Evolutionary conservation across 805 yeast genomes (phyloP).

Genomic region (Metschnikowia gruessii): DNA sequence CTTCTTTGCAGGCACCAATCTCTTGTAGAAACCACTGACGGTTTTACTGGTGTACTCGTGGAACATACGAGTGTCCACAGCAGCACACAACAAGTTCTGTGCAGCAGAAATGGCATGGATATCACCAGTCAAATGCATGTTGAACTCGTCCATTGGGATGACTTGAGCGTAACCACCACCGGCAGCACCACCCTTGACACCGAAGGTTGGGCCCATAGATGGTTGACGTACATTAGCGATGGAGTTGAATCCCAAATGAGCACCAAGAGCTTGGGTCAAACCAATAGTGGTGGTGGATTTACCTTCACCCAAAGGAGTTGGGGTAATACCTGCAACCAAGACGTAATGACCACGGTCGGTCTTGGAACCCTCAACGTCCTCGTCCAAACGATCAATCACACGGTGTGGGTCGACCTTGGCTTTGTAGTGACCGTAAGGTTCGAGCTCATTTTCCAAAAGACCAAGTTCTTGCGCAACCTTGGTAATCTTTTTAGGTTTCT

Average conservation of each 20-base stretch:
- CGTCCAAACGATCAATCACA: slow-evolving; percentile 45
- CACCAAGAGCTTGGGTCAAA: slow-evolving; percentile 93
- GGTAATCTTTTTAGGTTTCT: slow-evolving; percentile 78
- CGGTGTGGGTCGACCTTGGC: slow-evolving; percentile 68
- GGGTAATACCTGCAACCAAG: slow-evolving; percentile 95
- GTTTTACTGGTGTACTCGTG: slow-evolving; percentile 84
- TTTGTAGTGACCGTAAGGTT: slow-evolving; percentile 84
- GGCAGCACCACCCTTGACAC: slow-evolving; percentile 99
- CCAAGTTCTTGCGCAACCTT: slow-evolving; percentile 80
- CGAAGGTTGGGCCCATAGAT: slow-evolving; percentile 98
- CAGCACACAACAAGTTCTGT: slow-evolving; percentile 90
- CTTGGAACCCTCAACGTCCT: slow-evolving; percentile 62
- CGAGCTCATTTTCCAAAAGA: slow-evolving; percentile 73
- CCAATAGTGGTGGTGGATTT: slow-evolving; percentile 96
- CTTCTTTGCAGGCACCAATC: slow-evolving; percentile 83
- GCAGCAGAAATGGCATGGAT: slow-evolving; percentile 96
- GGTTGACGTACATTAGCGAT: slow-evolving; percentile 97
- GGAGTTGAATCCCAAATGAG: slow-evolving; percentile 76
- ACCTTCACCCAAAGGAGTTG: slow-evolving; percentile 98
- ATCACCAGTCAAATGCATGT: slow-evolving; percentile 96
- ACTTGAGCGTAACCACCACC: slow-evolving; percentile 99
- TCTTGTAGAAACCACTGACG: slow-evolving; percentile 73
- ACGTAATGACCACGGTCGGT: slow-evolving; percentile 79
- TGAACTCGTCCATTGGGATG: slow-evolving; percentile 98
- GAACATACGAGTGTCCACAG: slow-evolving; percentile 95